Percentiles rank a stretch among this genome's conserved stretches.
Conservation (phyloP, 2,329 filamentous ascomycete species). For the Didymella lethalis region DNA sequence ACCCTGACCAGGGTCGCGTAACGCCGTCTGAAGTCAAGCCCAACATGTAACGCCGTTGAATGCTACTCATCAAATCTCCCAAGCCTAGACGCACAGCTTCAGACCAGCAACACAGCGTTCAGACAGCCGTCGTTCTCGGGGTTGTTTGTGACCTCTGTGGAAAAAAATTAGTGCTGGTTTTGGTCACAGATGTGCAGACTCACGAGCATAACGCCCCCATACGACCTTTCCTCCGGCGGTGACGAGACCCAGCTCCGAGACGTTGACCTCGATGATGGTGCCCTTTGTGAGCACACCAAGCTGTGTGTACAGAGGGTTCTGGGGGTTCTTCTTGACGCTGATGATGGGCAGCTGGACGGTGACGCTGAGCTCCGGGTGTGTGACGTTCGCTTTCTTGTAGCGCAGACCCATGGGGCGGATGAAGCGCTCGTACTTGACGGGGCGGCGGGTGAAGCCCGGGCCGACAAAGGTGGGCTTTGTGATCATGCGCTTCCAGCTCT, state of each 20-base stretch:
- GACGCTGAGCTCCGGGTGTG: slow-evolving; percentile 80
- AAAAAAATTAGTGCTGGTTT: too few species aligned
- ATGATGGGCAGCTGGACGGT: slow-evolving; percentile 79
- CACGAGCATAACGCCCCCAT: slow-evolving; percentile 48
- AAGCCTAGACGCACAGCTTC: not conserved
- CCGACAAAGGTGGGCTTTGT: slow-evolving; percentile 91
- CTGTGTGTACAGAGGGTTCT: slow-evolving; percentile 89
- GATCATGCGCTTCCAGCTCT: slow-evolving; percentile 77
- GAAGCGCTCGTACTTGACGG: slow-evolving; percentile 72
- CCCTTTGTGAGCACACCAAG: slow-evolving; percentile 73
- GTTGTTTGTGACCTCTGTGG: slow-evolving; percentile 45
- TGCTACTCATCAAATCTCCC: slow-evolving; percentile 8
- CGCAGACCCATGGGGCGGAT: slow-evolving; percentile 68
- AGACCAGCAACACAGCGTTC: slow-evolving; percentile 50
- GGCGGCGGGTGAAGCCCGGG: slow-evolving; percentile 84
- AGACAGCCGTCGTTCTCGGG: slow-evolving; percentile 52
- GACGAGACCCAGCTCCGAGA: slow-evolving; percentile 87
- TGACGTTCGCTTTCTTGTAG: slow-evolving; percentile 79
- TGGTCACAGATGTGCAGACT: not conserved
- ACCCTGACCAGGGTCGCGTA: not conserved
- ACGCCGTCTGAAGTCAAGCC: slow-evolving; percentile 13
- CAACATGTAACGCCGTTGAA: slow-evolving; percentile 19
- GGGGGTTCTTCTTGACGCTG: slow-evolving; percentile 81
- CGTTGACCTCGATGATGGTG: slow-evolving; percentile 84
- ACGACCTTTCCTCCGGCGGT: slow-evolving; percentile 84